These are phyloP conservation scores for Fusarium citri DNA, from an alignment of 2,329 filamentous ascomycete species.

Conservation along the genomic window DNA sequence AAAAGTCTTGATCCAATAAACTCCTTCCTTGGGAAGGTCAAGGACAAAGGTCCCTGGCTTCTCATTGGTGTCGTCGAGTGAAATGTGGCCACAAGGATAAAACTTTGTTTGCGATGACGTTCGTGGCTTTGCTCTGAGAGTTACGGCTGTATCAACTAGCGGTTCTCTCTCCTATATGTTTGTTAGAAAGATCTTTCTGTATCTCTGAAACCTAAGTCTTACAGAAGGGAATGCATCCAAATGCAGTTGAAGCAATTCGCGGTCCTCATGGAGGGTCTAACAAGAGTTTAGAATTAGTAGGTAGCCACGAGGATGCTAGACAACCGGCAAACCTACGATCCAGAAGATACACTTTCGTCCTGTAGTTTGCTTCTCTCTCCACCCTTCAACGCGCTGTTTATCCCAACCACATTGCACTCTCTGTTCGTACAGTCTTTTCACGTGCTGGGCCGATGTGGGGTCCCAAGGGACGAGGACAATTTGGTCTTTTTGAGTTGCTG, in stretches of 20 bases:
- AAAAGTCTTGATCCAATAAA: conserved; percentile 50
- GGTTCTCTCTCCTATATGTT: conserved; percentile 18
- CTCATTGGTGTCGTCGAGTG: conserved; percentile 37
- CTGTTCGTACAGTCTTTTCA: conserved; percentile 26
- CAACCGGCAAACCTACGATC: conserved; percentile 29
- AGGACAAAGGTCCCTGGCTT: conserved; percentile 15
- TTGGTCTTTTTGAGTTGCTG: conserved; percentile 2
- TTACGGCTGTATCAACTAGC: conserved; percentile 33
- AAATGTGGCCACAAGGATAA: conserved; percentile 43
- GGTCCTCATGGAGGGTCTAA: conserved; percentile 27
- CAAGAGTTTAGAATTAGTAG: neutral
- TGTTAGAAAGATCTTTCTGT: neutral
- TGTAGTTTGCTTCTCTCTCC: conserved; percentile 29
- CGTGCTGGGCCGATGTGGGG: conserved; percentile 31
- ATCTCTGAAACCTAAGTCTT: accelerated
- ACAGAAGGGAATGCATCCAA: conserved; percentile 33
- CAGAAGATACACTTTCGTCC: conserved; percentile 44
- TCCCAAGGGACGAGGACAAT: conserved; percentile 43
- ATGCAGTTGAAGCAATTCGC: conserved; percentile 22
- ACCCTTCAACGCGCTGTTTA: conserved; percentile 24
- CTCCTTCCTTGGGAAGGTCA: conserved; percentile 26
- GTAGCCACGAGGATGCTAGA: accelerated
- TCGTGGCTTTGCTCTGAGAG: conserved; percentile 29
- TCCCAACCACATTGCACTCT: conserved; percentile 43
- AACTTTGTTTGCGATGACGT: conserved; percentile 27